These are phyloP conservation scores for Chaetomiaceae sp. DNA, from an alignment of 2,329 filamentous ascomycete species.

Conservation along the genomic window DNA sequence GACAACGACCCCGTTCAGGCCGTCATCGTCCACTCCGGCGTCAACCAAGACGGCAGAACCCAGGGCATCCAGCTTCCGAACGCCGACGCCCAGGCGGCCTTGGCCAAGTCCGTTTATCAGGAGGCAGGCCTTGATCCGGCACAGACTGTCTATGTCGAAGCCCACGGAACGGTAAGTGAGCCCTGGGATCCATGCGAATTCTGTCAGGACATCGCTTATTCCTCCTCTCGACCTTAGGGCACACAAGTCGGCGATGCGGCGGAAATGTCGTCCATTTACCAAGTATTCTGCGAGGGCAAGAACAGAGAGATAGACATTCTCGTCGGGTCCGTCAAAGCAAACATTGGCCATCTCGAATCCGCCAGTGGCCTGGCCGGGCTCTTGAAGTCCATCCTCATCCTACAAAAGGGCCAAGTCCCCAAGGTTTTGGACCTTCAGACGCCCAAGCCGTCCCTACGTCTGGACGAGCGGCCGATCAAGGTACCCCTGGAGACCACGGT, in stretches of 20 bases:
- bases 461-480: background rate
- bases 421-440: background rate
- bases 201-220: too few relatives aligned
- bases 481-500: too few relatives aligned
- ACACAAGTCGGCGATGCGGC: too few relatives aligned
- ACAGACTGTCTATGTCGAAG: constrained; percentile 12
- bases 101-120: too few relatives aligned
- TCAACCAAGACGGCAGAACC: constrained; percentile 18
- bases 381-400: constrained; percentile 30
- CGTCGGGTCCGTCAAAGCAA: constrained; percentile 30
- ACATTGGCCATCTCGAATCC: constrained; percentile 28
- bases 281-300: too few relatives aligned
- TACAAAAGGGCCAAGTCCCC: constrained; percentile 24
- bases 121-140: too few relatives aligned
- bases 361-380: constrained; percentile 28
- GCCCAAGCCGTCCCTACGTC: background rate
- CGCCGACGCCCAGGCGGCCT: constrained; percentile 8
- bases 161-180: constrained; percentile 34
- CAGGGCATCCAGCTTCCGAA: constrained; percentile 8
- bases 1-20: constrained; percentile 34
- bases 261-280: too few relatives aligned
- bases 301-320: too few relatives aligned
- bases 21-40: constrained; percentile 27
- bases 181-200: background rate
- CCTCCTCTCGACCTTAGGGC: constrained; percentile 23